These are phyloP conservation scores for Globisporangium uncinulatum DNA, from an alignment of 352 stramenopile species.

Conservation along the genomic window DNA sequence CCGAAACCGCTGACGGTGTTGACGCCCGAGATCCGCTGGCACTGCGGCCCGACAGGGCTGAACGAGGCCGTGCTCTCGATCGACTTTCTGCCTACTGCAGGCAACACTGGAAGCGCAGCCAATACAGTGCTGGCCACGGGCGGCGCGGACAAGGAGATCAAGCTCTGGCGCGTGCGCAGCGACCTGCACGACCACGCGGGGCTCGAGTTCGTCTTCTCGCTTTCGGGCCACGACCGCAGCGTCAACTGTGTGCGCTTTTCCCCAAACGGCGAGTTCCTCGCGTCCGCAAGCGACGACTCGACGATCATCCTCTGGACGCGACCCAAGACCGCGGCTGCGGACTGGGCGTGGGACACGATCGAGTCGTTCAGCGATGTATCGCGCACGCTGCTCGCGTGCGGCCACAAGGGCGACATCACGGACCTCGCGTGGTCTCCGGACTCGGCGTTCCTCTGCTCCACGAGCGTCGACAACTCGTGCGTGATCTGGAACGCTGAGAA, in stretches of 20 bases:
- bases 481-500: conserved; percentile 86
- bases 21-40: conserved; percentile 83
- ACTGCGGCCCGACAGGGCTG: conserved; percentile 81
- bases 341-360: conserved; percentile 78
- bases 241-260: conserved; percentile 92
- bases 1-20: conserved; percentile 37
- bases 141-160: conserved; percentile 87
- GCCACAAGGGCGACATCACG: conserved; percentile 89
- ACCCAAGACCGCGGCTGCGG: conserved; percentile 56
- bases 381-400: conserved; percentile 65
- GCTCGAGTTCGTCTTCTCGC: conserved; percentile 78
- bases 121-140: conserved; percentile 59
- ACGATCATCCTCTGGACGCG: conserved; percentile 85
- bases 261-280: conserved; percentile 75
- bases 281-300: conserved; percentile 86
- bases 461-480: conserved; percentile 90
- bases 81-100: conserved; percentile 42
- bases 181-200: conserved; percentile 25
- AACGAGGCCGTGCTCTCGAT: conserved; percentile 85
- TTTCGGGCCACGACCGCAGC: conserved; percentile 84
- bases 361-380: conserved; percentile 75
- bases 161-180: conserved; percentile 65
- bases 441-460: conserved; percentile 88
- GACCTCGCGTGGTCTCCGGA: conserved; percentile 91
- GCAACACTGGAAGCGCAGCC: background rate